Conservation (phyloP, 2,329 filamentous ascomycete species). For the Graphilbum sp. region DNA sequence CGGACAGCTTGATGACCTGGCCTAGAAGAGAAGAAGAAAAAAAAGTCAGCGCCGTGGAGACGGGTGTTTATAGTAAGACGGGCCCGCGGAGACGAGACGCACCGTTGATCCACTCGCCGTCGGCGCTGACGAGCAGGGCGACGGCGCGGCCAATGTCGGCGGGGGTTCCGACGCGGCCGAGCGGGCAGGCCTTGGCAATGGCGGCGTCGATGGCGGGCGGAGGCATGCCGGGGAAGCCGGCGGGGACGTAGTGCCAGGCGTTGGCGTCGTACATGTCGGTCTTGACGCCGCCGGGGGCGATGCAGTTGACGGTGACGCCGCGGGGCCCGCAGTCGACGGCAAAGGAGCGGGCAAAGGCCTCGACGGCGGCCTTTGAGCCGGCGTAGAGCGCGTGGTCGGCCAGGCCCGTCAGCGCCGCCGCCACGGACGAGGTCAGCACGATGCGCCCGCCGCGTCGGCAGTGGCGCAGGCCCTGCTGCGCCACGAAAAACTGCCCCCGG, state of each 20-base stretch:
- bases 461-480: conserved; percentile 57
- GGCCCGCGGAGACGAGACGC: conserved; percentile 12
- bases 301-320: conserved; percentile 55
- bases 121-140: conserved; percentile 35
- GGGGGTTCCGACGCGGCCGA: conserved; percentile 40
- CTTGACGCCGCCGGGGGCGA: conserved; percentile 58
- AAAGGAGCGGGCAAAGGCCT: conserved; percentile 56
- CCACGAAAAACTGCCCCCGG: conserved; percentile 61
- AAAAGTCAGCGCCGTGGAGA: not conserved
- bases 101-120: conserved; percentile 52
- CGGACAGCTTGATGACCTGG: conserved; percentile 23
- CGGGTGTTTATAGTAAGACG: too few relatives aligned
- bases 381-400: conserved; percentile 57
- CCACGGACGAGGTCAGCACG: conserved; percentile 57
- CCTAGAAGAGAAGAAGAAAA: conserved; percentile 10
- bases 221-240: conserved; percentile 32
- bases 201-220: conserved; percentile 36
- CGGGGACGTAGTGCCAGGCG: conserved; percentile 48
- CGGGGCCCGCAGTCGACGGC: conserved; percentile 53
- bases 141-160: conserved; percentile 43
- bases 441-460: conserved; percentile 54
- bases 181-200: conserved; percentile 39
- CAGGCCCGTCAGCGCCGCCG: conserved; percentile 47
- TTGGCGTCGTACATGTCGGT: conserved; percentile 63
- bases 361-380: conserved; percentile 55